Evolutionary conservation across 202 grass and related monocot genomes (phyloP), one percentile per base, ranked within the genome.

Genomic region (Cymbopogon flexuosus): DNA sequence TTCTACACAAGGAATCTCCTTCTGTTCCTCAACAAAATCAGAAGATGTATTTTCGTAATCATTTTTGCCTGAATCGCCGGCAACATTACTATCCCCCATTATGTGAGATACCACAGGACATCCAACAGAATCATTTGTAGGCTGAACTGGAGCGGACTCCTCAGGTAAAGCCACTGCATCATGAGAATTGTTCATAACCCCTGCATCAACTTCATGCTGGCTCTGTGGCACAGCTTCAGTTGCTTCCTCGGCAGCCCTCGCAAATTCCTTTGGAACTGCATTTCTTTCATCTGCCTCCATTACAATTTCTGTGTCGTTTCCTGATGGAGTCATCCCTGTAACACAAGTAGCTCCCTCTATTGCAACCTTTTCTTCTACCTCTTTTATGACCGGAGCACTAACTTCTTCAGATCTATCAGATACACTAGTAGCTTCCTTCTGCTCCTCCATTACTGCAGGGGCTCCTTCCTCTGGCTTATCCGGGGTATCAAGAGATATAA

Each of bases 401-500:
- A 10, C 79, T 68, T 68, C 68, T 83, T 84, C 69, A 36, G 52
- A 40, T 72, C n/a, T 73, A 56, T 75, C 47, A 34, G 30, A 79
- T 41, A 60, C 63, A 14, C 43, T 61, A 46, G 16, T 70, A 64
- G 8, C 57, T 60, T 60, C 57, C 57, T 24, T 60, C 22, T 60
- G 21, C 57, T 24, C 9, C 22, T 60, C 57, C 57, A 60, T 60
- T 27, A 60, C 21, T 2, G 22, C 21, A 24, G 57, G 11, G 21
- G 9, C 21, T 24, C 57, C 56, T 59, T 24, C 19, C 4, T 59
- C 19, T 59, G 56, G 56, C 56, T 60, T 27, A 60, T 46, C 43
- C 14, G 12, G 43, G 43, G 4, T 46, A 61, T 27, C 58, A 61
- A 61, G 10, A 61, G 58, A 61, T 13, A 2, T 61, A 22, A 57